Evolutionary conservation across 2,329 filamentous ascomycete genomes (phyloP).

Genomic region (Penicillium oxalicum): DNA sequence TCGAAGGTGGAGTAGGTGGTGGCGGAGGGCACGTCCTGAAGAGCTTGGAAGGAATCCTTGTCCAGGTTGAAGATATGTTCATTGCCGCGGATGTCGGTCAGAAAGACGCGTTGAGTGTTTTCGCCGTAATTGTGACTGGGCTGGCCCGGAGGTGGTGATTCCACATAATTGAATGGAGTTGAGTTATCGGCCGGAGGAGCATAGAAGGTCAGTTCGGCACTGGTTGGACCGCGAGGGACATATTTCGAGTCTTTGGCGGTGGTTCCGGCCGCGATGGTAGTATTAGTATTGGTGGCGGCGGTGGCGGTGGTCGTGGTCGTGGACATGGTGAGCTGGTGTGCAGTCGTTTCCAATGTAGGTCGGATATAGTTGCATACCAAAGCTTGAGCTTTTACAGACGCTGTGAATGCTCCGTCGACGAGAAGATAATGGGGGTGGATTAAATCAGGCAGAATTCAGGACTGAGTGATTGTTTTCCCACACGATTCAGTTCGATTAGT

Average conservation of each 20-base stretch:
- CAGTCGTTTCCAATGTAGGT: neutral
- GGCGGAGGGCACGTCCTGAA: slow-evolving; percentile 53
- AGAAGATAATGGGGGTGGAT: too few relatives aligned
- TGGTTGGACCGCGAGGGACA: slow-evolving; percentile 56
- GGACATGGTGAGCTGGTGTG: neutral
- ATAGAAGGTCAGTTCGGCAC: slow-evolving; percentile 62
- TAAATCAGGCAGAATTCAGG: too few relatives aligned
- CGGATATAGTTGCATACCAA: neutral
- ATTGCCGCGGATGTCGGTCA: slow-evolving; percentile 68
- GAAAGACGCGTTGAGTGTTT: slow-evolving; percentile 46
- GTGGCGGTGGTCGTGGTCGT: slow-evolving; percentile 1
- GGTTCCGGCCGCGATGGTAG: slow-evolving; percentile 24
- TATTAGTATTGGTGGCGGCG: slow-evolving; percentile 17
- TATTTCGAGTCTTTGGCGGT: slow-evolving; percentile 23
- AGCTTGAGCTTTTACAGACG: too few relatives aligned
- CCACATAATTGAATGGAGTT: slow-evolving; percentile 61
- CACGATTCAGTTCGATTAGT: too few relatives aligned
- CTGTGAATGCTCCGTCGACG: too few relatives aligned
- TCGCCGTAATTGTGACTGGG: slow-evolving; percentile 61
- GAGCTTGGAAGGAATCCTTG: slow-evolving; percentile 66
- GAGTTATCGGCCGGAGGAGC: slow-evolving; percentile 54
- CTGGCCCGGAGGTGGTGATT: slow-evolving; percentile 54
- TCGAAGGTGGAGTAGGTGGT: slow-evolving; percentile 55
- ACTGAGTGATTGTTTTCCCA: too few relatives aligned
- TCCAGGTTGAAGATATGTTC: slow-evolving; percentile 64